phyloP scores from a whole-genome alignment of 768 basidiomycete genomes.

The Auricularia sp. region DNA sequence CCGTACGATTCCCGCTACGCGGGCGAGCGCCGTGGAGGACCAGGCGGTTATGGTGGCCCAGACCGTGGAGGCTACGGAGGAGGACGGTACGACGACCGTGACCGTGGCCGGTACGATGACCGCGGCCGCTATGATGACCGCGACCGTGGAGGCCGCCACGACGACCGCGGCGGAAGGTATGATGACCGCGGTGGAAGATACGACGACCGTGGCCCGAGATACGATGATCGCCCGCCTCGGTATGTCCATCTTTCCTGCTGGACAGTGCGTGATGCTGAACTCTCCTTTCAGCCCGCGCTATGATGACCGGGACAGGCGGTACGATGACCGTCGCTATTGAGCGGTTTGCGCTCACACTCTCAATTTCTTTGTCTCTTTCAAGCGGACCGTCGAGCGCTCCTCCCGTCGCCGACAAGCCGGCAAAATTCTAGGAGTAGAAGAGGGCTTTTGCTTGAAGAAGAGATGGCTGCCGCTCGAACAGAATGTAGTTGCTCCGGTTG shows the following conservation, averaged over 20 bases:
- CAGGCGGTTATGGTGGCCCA: slow-evolving; percentile 27
- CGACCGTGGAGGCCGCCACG: slow-evolving; percentile 18
- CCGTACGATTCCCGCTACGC: slow-evolving; percentile 83
- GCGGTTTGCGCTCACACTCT: slow-evolving; percentile 11
- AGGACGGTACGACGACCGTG: slow-evolving; percentile 31
- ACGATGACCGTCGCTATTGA: slow-evolving; percentile 21
- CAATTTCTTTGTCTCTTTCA: too few species aligned
- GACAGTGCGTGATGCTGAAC: slow-evolving; percentile 21
- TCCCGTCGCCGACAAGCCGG: too few species aligned
- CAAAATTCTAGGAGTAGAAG: too few species aligned
- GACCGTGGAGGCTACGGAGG: slow-evolving; percentile 37
- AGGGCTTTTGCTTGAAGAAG: too few species aligned
- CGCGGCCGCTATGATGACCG: slow-evolving; percentile 18
- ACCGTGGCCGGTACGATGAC: slow-evolving; percentile 28
- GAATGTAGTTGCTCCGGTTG: too few species aligned
- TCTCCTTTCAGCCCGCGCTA: slow-evolving; percentile 22
- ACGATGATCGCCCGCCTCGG: neutral
- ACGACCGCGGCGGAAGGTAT: slow-evolving; percentile 21
- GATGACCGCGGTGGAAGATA: slow-evolving; percentile 10
- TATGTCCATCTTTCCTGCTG: neutral
- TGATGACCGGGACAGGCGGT: slow-evolving; percentile 30
- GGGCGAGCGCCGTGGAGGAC: slow-evolving; percentile 30
- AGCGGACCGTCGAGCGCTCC: too few species aligned
- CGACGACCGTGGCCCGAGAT: slow-evolving; percentile 13
- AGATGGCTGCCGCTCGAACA: too few species aligned